Evolutionary conservation across 2,329 filamentous ascomycete species (phyloP).

Genomic region (Trichoderma polysporum): DNA sequence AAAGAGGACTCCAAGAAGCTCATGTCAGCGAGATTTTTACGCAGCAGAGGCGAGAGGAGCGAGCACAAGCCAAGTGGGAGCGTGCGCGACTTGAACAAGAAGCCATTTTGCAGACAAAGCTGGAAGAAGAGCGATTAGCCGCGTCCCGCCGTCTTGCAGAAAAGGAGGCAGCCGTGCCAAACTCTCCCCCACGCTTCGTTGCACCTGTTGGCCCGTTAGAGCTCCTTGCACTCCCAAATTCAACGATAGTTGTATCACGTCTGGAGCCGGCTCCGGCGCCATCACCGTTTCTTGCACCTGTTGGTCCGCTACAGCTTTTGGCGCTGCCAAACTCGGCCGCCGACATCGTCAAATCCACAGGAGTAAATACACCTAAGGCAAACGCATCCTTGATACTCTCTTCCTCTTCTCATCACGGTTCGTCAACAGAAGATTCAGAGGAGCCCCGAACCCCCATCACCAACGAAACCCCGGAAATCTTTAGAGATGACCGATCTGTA

Average conservation of each 20-base stretch:
- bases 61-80: slow-evolving; percentile 84
- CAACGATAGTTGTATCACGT: slow-evolving; percentile 27
- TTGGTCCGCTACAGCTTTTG: slow-evolving; percentile 12
- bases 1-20: slow-evolving; percentile 60
- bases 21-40: slow-evolving; percentile 83
- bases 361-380: background rate
- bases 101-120: slow-evolving; percentile 69
- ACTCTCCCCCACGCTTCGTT: background rate
- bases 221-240: slow-evolving; percentile 55
- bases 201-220: slow-evolving; percentile 46
- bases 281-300: background rate
- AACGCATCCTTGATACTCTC: background rate
- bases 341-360: slow-evolving; percentile 2
- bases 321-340: slow-evolving; percentile 55
- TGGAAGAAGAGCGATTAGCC: slow-evolving; percentile 44
- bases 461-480: slow-evolving; percentile 6
- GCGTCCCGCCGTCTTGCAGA: slow-evolving; percentile 26
- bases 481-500: slow-evolving; percentile 17
- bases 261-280: background rate
- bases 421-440: slow-evolving; percentile 13
- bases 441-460: slow-evolving; percentile 20
- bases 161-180: background rate
- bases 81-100: slow-evolving; percentile 85
- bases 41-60: slow-evolving; percentile 71
- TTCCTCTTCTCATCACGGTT: background rate